phyloP scores from a whole-genome alignment of 1,284 basidiomycete species.

The Apiotrichum mycotoxinovorans region DNA sequence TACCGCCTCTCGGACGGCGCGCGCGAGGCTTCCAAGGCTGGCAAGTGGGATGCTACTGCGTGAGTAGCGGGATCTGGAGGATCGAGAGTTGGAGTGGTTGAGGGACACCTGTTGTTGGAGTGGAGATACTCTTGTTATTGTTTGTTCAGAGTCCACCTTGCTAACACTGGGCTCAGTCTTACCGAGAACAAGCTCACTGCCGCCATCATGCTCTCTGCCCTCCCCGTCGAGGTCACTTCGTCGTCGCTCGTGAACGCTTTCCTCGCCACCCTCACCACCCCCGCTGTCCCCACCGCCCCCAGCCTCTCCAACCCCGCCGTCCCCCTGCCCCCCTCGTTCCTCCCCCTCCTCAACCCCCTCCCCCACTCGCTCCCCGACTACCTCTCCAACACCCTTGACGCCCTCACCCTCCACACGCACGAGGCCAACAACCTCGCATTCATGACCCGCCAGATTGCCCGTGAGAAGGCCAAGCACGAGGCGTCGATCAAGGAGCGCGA shows the following conservation, averaged over 20 bases:
- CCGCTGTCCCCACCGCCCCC: constrained; percentile 35
- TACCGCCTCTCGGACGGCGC: constrained; percentile 83
- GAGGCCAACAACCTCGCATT: constrained; percentile 94
- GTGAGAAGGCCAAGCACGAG: constrained; percentile 82
- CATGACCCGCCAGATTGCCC: constrained; percentile 81
- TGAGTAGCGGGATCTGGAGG: constrained; percentile 44
- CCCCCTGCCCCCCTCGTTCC: constrained; percentile 56
- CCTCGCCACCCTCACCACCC: constrained; percentile 64
- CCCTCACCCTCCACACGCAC: constrained; percentile 77
- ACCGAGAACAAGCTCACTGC: constrained; percentile 83
- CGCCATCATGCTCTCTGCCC: constrained; percentile 81
- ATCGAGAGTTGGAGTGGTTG: no score
- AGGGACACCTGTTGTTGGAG: no score
- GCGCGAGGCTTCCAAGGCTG: constrained; percentile 76
- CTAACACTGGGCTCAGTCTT: constrained; percentile 56
- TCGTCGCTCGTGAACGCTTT: constrained; percentile 83
- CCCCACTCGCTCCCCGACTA: constrained; percentile 54
- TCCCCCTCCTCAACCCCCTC: constrained; percentile 49
- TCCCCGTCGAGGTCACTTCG: constrained; percentile 83
- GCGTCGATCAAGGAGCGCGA: constrained; percentile 73
- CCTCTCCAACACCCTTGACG: constrained; percentile 77
- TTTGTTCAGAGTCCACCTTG: constrained; percentile 3
- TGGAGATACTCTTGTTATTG: no score
- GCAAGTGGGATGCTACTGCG: constrained; percentile 83
- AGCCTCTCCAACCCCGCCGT: constrained; percentile 37